Evolutionary conservation across 345 rosid genomes (phyloP), one percentile per base, ranked within the genome.

Genomic region (Eucalyptus virginea): DNA sequence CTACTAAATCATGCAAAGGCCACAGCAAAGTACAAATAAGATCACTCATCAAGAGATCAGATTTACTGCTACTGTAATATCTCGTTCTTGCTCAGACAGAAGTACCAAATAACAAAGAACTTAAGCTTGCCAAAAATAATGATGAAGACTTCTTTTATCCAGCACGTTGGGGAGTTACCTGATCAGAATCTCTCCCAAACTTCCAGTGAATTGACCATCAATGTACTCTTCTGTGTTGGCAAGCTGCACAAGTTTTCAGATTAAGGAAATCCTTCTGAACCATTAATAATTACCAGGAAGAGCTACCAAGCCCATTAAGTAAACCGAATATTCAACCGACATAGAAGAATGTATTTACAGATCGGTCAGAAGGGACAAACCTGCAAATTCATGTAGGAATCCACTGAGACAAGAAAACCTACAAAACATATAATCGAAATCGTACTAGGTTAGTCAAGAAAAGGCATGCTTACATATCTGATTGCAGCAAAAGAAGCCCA

Each of bases 311-410:
- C 81, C 44, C 44, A 34, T 69, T 37, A 21, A 77, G 83, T 77
- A 77, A 21, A 21, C 83, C 0, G 5, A 14, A 77, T 37, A 37
- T 40, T 77, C 30, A 77, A 77, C 15, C 85, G 11, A 40, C 85
- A 40, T 40, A 40, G 44, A 40, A 77, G 30, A 77, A 40, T 6
- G 9, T 40, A 77, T 40, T 72, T 77, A 34, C 88, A 50, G 2
- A 86, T 86, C 42, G 18, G 58, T 37, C 60, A 87, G 49, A 87
- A 44, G 17, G 37, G 80, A 26, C 80, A 86, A 81, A 96, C 99
- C 98, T 97, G 99, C 91, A 97, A 91, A 94, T 98, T 97, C 99
- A 97, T 97, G 96, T 96, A 97, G 32, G 99, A 95, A 94, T 97
- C 99, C 89, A 96, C 98, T 3, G 99, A 97, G 85, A 98, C 99